Conservation (phyloP, 2,329 filamentous ascomycete genomes). For the Trichoderma pleuroti region DNA sequence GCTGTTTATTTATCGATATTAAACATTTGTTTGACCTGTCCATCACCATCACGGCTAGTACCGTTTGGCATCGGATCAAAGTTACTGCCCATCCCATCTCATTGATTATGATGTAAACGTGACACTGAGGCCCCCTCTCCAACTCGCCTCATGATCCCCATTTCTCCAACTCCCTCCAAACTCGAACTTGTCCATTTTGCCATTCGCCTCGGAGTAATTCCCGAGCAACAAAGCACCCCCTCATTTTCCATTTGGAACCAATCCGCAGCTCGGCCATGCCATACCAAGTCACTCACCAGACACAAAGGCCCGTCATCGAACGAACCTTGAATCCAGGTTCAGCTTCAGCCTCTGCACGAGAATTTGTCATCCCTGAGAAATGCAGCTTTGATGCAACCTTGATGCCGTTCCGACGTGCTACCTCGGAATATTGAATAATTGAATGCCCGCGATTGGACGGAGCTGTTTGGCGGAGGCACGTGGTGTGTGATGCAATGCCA, state of each 20-base stretch:
- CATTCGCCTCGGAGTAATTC: background rate
- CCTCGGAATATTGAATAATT: background rate
- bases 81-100: background rate
- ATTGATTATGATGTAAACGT: slow-evolving; percentile 16
- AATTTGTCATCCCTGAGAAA: slow-evolving; percentile 10
- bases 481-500: background rate
- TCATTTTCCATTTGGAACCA: background rate
- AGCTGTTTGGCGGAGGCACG: background rate
- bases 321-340: background rate
- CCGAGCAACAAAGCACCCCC: background rate
- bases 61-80: slow-evolving; percentile 5
- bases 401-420: background rate
- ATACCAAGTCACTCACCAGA: background rate
- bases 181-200: background rate
- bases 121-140: background rate
- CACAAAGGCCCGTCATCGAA: background rate
- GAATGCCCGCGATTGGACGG: background rate
- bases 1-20: background rate
- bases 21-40: background rate
- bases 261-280: background rate
- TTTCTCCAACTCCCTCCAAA: background rate
- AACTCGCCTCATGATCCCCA: background rate
- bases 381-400: background rate
- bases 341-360: background rate
- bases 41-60: background rate